Conservation (phyloP, 2,329 filamentous ascomycete genomes). For the Stemphylium beticola region DNA sequence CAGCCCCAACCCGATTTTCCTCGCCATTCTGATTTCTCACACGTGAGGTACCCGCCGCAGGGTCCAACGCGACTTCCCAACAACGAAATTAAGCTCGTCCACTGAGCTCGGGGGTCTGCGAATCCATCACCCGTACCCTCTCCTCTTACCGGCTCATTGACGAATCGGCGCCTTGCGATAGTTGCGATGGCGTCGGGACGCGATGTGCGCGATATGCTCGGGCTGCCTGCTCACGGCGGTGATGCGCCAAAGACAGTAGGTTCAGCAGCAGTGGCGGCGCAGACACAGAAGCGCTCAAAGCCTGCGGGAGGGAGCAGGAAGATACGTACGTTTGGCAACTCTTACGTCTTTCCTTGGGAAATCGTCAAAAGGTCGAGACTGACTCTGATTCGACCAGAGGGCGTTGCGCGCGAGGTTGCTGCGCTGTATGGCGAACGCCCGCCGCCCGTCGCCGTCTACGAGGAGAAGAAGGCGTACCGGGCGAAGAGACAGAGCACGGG, state of each 20-base stretch:
- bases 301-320: constrained; percentile 60
- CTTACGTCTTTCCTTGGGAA: constrained; percentile 23
- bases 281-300: constrained; percentile 77
- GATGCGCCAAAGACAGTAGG: constrained; percentile 49
- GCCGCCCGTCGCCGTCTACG: constrained; percentile 50
- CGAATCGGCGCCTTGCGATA: constrained; percentile 25
- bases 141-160: constrained; percentile 23
- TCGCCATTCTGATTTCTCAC: constrained; percentile 7
- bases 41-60: constrained; percentile 18
- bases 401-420: constrained; percentile 50
- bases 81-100: constrained; percentile 21
- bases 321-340: constrained; percentile 53
- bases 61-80: constrained; percentile 21
- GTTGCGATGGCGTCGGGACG: constrained; percentile 47
- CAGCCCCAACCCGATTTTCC: constrained; percentile 9
- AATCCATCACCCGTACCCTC: constrained; percentile 35
- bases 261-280: constrained; percentile 15
- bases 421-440: constrained; percentile 50
- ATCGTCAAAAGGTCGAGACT: constrained; percentile 29
- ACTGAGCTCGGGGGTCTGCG: constrained; percentile 30
- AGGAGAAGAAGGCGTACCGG: constrained; percentile 49
- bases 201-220: constrained; percentile 88
- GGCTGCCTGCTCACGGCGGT: constrained; percentile 66
- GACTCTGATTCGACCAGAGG: constrained; percentile 38
- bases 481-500: constrained; percentile 48